Evolutionary conservation across 345 rosid genomes (phyloP), one percentile per base, ranked within the genome.

Genomic region (Psidium guajava): DNA sequence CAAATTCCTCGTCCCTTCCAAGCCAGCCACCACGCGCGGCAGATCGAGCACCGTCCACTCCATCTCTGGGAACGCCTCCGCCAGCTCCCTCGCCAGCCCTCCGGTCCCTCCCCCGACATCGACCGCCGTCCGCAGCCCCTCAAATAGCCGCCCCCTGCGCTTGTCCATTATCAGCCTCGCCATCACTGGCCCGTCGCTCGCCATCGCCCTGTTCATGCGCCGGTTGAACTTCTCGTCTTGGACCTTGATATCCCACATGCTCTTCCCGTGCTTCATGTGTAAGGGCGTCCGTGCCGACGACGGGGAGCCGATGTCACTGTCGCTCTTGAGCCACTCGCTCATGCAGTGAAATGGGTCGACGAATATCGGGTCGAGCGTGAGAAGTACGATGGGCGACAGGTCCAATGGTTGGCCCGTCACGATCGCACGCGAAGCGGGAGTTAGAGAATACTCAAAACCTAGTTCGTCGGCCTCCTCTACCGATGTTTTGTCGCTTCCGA

Each of bases 71-170:
- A 86, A 88, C 4, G 81, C 87, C 22, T 88, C 82, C 11, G 92
- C 84, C 28, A 92, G 50, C 49, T 82, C 82, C 87, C 77, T 85
- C 42, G 91, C 89, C 83, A 91, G n/a, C 18, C 87, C 85, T 84
- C 94, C 91, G 0, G 83, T 90, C 69, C 93, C 93, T 55, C 92
- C 93, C 7, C 93, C 94, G 2, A 91, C 94, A 57, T 90, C 92
- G 20, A 88, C 88, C 54, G 89, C 11, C 9, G 91, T 85, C 9
- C 58, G 85, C 85, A 90, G 58, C 25, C 92, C 92, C 52, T 89
- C 83, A 12, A 92, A 89, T 15, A 90, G 86, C 2, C 27, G 83
- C 81, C 84, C 87, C 21, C 58, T n/a, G 20, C 87, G 81, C 28
- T 90, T 87, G 36, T 77, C 61, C 40, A 87, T 57, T 56, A 91